phyloP scores from a whole-genome alignment of 2,329 filamentous ascomycete genomes.

The Chaetothyriales sp. region DNA sequence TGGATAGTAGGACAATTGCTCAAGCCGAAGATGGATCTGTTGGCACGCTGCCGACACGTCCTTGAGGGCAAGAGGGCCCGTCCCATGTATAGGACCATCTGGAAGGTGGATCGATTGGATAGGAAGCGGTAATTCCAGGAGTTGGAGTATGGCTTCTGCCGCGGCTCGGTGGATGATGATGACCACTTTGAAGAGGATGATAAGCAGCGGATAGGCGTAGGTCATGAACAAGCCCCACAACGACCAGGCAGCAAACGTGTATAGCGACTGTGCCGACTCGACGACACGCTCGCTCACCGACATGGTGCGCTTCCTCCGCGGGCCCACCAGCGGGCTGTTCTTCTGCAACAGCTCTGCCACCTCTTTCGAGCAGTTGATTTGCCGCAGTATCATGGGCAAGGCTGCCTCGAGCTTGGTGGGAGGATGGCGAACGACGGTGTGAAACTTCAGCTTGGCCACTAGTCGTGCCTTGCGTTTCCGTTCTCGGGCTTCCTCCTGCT shows the following conservation, averaged over 20 bases:
- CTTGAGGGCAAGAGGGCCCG: slow-evolving; percentile 71
- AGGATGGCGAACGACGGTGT: slow-evolving; percentile 64
- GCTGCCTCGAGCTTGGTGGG: slow-evolving; percentile 71
- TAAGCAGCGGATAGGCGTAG: slow-evolving; percentile 62
- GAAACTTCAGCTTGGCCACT: slow-evolving; percentile 73
- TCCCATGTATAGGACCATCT: slow-evolving; percentile 29
- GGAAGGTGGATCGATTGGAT: slow-evolving; percentile 9
- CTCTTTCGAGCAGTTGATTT: slow-evolving; percentile 93
- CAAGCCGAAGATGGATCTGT: slow-evolving; percentile 88
- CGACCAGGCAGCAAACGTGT: slow-evolving; percentile 14
- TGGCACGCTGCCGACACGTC: slow-evolving; percentile 94
- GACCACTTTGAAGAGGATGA: slow-evolving; percentile 56
- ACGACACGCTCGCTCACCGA: slow-evolving; percentile 92
- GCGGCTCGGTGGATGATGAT: slow-evolving; percentile 66
- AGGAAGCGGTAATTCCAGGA: slow-evolving; percentile 62
- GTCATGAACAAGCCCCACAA: slow-evolving; percentile 57
- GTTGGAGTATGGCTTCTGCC: slow-evolving; percentile 60
- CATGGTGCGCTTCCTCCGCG: slow-evolving; percentile 63
- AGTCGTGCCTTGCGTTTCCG: slow-evolving; percentile 51
- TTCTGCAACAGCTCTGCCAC: slow-evolving; percentile 72
- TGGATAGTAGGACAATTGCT: slow-evolving; percentile 98
- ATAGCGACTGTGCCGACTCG: slow-evolving; percentile 72
- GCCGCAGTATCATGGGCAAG: slow-evolving; percentile 67
- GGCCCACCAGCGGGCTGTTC: slow-evolving; percentile 73
- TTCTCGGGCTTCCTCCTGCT: slow-evolving; percentile 57